These are phyloP conservation scores for Dichotomocladium elegans DNA, from an alignment of 371 early-diverging fungal genomes.

Conservation along the genomic window DNA sequence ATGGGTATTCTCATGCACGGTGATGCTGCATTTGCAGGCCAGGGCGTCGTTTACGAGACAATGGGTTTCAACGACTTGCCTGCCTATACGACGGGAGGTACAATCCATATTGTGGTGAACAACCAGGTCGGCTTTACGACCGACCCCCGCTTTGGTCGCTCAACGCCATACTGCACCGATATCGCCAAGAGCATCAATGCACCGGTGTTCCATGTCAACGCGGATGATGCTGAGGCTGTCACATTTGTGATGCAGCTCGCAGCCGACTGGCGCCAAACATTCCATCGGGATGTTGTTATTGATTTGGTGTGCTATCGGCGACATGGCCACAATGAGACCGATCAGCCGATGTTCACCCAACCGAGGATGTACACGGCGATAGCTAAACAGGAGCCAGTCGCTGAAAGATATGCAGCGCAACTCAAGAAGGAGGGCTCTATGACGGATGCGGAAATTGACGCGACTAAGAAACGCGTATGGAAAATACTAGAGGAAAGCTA, in stretches of 20 bases:
- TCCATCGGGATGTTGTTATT: constrained; percentile 94
- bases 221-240: constrained; percentile 95
- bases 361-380: constrained; percentile 95
- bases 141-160: constrained; percentile 91
- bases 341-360: constrained; percentile 98
- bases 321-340: constrained; percentile 98
- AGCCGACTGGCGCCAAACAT: constrained; percentile 92
- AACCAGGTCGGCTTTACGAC: constrained; percentile 99
- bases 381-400: constrained; percentile 75
- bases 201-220: constrained; percentile 97
- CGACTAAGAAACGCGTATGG: constrained; percentile 90
- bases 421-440: constrained; percentile 82
- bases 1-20: constrained; percentile 95
- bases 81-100: constrained; percentile 93
- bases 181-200: constrained; percentile 95
- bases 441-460: constrained; percentile 76
- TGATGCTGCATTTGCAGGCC: constrained; percentile 97
- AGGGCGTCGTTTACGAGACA: constrained; percentile 97
- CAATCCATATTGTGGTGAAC: constrained; percentile 96
- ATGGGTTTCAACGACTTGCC: constrained; percentile 94
- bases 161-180: constrained; percentile 96
- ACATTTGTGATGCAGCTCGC: constrained; percentile 91
- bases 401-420: constrained; percentile 80
- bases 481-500: constrained; percentile 88
- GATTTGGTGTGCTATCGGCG: constrained; percentile 96